phyloP scores from a whole-genome alignment of 176 grass and related monocot species.

The Avena atlantica region DNA sequence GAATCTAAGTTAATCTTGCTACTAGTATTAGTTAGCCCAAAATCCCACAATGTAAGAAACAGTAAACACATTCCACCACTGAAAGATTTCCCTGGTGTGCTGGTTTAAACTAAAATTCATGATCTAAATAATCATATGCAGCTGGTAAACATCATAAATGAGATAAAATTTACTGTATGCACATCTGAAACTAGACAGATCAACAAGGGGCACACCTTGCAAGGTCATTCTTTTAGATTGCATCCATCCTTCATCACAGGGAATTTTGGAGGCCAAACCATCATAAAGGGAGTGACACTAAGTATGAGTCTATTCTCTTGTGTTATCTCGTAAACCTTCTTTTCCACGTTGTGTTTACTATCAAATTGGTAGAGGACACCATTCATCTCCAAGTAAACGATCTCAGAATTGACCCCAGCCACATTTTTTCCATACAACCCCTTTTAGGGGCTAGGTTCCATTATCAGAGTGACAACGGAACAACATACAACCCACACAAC shows the following conservation, averaged over 20 bases:
- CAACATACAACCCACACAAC: no score
- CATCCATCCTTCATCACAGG: background rate
- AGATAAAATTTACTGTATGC: background rate
- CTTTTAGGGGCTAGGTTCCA: no score
- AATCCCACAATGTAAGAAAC: background rate
- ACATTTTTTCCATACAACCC: background rate
- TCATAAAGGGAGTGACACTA: background rate
- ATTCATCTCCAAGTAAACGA: background rate
- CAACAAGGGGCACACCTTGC: background rate
- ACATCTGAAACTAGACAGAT: background rate
- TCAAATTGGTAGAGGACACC: slow-evolving; percentile 1
- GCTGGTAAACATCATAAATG: background rate
- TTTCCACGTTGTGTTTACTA: background rate
- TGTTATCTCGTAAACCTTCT: background rate
- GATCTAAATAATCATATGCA: background rate
- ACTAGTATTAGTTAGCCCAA: background rate
- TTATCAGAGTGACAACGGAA: no score
- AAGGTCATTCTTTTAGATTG: background rate
- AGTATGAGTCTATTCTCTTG: background rate
- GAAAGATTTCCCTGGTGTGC: background rate
- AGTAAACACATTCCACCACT: background rate
- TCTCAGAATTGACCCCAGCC: background rate
- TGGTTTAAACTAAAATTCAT: background rate
- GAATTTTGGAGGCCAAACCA: background rate
- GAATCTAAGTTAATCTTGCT: background rate